Conservation (phyloP, 495 filamentous ascomycete species). For the Penicillium argentinense region DNA sequence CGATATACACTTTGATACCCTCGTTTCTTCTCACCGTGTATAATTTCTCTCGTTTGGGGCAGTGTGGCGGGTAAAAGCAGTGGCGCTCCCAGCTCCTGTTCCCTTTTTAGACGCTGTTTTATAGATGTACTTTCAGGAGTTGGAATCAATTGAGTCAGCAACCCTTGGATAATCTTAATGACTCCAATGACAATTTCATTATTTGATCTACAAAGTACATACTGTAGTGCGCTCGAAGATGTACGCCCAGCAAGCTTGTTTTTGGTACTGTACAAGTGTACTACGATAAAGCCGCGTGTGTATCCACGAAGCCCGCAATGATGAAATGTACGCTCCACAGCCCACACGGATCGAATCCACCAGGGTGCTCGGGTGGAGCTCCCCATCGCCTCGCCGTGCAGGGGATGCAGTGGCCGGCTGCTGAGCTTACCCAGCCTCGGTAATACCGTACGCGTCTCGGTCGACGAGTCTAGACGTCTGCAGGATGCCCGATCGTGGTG, state of each 20-base stretch:
- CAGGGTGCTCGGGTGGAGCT: too few species aligned
- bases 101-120: slow-evolving; percentile 6
- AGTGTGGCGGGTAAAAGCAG: not conserved
- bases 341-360: too few species aligned
- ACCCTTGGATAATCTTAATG: not conserved
- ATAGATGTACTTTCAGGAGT: slow-evolving; percentile 7
- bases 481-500: slow-evolving; percentile 13
- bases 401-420: too few species aligned
- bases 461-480: slow-evolving; percentile 19
- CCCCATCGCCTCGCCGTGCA: too few species aligned
- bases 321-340: too few species aligned
- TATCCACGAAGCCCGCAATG: too few species aligned
- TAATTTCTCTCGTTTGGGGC: slow-evolving; percentile 9
- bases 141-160: not conserved
- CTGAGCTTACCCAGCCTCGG: slow-evolving; percentile 12
- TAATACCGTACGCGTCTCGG: not conserved
- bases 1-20: slow-evolving; percentile 14
- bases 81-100: not conserved
- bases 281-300: too few species aligned
- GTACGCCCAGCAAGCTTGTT: too few species aligned
- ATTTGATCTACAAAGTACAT: too few species aligned
- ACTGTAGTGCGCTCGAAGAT: too few species aligned
- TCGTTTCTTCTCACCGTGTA: slow-evolving; percentile 13
- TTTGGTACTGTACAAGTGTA: too few species aligned
- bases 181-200: not conserved